Evolutionary conservation across 441 rosid species (phyloP).

Genomic region (Hura crepitans): DNA sequence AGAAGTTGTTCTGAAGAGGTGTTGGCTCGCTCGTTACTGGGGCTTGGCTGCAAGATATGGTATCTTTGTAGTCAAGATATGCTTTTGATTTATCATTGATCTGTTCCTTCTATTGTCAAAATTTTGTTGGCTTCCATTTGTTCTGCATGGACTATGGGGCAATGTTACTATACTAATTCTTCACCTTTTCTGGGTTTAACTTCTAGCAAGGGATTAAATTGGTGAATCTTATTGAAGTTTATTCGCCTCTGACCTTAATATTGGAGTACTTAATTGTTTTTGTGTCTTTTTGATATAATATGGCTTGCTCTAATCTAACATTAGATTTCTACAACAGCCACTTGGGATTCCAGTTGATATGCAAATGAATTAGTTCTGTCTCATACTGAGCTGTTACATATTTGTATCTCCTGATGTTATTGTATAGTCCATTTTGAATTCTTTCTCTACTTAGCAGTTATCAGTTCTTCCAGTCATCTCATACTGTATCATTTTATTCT

Average conservation of each 20-base stretch:
- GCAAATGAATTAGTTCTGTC: constrained; percentile 1
- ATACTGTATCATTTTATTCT: not conserved
- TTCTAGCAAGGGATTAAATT: not conserved
- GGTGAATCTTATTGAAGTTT: constrained; percentile 8
- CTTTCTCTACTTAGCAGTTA: constrained; percentile 7
- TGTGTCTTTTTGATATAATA: not conserved
- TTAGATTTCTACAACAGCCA: not conserved
- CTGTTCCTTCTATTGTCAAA: not conserved
- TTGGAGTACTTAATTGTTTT: not conserved
- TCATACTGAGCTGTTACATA: not conserved
- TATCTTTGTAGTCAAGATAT: constrained; percentile 26
- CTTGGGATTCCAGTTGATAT: not conserved
- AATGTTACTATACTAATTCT: not conserved
- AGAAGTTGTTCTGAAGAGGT: constrained; percentile 96
- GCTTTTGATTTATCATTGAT: constrained; percentile 13
- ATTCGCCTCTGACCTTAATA: not conserved
- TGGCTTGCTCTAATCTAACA: not conserved
- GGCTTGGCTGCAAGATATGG: constrained; percentile 86
- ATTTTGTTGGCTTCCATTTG: constrained; percentile 11
- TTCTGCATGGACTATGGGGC: constrained; percentile 13
- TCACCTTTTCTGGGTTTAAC: not conserved
- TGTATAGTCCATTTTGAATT: not conserved
- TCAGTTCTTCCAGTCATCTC: constrained; percentile 13
- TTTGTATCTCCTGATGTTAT: not conserved
- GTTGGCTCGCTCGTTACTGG: constrained; percentile 99